Evolutionary conservation across 73 alveolate species (phyloP).

Genomic region (Paramecium sexaurelia): DNA sequence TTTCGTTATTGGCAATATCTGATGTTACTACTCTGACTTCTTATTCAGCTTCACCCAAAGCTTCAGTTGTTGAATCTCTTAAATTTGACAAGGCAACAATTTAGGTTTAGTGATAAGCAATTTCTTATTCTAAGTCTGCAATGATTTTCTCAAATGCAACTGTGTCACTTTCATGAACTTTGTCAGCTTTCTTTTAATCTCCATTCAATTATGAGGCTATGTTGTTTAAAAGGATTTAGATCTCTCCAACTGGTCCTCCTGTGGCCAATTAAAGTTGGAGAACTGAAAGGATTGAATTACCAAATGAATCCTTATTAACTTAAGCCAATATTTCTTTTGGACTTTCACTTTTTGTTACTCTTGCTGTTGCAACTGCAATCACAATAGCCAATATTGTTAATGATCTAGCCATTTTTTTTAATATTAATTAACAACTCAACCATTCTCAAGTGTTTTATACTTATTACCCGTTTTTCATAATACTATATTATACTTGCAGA

Average conservation of each 20-base stretch:
- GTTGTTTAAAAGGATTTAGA: conserved; percentile 45
- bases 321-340: conserved; percentile 12
- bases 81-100: conserved; percentile 8
- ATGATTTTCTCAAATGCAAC: conserved; percentile 35
- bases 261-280: conserved; percentile 20
- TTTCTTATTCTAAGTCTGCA: conserved; percentile 27
- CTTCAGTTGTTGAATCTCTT: conserved; percentile 54
- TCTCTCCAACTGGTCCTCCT: conserved; percentile 61
- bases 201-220: conserved; percentile 54
- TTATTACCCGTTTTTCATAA: conserved; percentile 19
- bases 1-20: conserved; percentile 51
- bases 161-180: conserved; percentile 46
- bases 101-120: neutral
- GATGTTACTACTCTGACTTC: conserved; percentile 52
- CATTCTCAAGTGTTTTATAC: neutral
- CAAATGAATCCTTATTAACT: conserved; percentile 43
- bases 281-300: conserved; percentile 54
- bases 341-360: neutral
- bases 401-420: conserved; percentile 2
- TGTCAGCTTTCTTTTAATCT: conserved; percentile 62
- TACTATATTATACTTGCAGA: neutral
- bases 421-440: neutral
- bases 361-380: conserved; percentile 39
- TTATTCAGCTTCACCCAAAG: conserved; percentile 15
- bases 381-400: conserved; percentile 27